Base-by-base conservation (phyloP, 768 basidiomycete species). In the Neoboletus magnificus region DNA sequence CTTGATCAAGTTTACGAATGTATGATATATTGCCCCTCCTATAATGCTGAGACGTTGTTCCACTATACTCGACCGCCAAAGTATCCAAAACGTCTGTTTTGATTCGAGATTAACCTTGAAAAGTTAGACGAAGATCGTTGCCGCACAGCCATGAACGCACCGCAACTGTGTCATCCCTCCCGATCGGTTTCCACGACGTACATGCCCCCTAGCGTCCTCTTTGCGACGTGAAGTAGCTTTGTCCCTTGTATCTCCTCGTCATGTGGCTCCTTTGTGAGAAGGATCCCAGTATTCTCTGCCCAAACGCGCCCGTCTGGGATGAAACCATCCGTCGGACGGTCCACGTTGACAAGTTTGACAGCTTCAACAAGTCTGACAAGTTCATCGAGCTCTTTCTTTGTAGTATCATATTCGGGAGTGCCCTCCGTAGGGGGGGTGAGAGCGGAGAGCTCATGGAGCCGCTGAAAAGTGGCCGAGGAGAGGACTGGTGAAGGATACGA, bases 301-400 rank as follows among this genome's bases (percentile, higher is more conserved):
- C 72, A 79, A 65, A 73, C 63, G 54, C 71, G 74, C 58, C 70
- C 76, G 52, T 80, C 79, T 13, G 77, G 73, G 13, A 77, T 62
- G 42, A 57, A 50, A 8, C 41, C 23, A 20, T 59, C 57, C 45
- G 52, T 41, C 76, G 63, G 76, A 45, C 35, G 48, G n/a, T 66
- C 65, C 15, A 71, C 48, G 23, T 80, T 71, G 42, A 87, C 83
- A 25, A 87, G 68, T 68, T 82, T 88, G 50, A 92, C 90, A 4
- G 91, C 91, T 64, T 93, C 89, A 15, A 93, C 91, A 11, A 93
- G 76, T 58, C 78, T 81, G 53, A 92, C 75, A 48, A 93, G 79
- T 50, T 86, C 85, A 60, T 87, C 85, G 58, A 93, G 70, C 58
- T 89, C 84, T 40, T 61, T 57, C 56, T 82, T 86, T 41, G 87